Base-by-base conservation (phyloP, 768 basidiomycete species). In the Pulveroboletus ravenelii region DNA sequence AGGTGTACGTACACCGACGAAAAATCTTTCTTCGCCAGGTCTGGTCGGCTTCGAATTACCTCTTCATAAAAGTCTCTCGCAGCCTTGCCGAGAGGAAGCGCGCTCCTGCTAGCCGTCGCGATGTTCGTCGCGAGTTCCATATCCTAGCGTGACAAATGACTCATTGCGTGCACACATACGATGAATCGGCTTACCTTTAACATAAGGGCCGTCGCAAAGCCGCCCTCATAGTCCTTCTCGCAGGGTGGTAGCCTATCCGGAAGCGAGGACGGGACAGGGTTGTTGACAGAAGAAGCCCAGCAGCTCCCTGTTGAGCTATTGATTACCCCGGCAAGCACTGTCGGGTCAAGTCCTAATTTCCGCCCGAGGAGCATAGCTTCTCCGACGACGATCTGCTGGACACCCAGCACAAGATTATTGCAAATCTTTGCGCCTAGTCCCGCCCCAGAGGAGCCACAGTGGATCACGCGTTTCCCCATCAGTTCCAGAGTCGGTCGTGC, bases 311-410 rank as follows among this genome's bases (percentile, higher is more conserved):
- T 90, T 53, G 85, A 87, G 62, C 78, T 92, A 64, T 93, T 93
- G 55, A 95, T 83, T 4, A 94, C 89, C 6, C 81, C 76, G 3
- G 92, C 87, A 18, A 95, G 77, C 29, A 93, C 73, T 9, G 76
- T 74, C 15, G 91, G 80, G 41, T 90, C 78, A 49, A 95, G 70
- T 3, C 92, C 93, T n/a, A 94, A 71, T 50, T 78, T 83, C 65
- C 82, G 78, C 4, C 93, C 93, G 10, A 94, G 75, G 5, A 93
- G 69, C 92, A 95, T 94, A 4, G 87, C 91, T 68, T 95, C 93
- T n/a, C 79, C 86, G 1, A 89, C 80, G 14, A 84, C 88, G 47
- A 91, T 81, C 67, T 93, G 90, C 60, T 93, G 78, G 3, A 89
- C 85, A 4, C 86, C 88, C 37, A 89, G 70, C 23, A 87, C 74